Percentiles rank a stretch among this genome's conserved stretches.
phyloP scores from a whole-genome alignment of 768 basidiomycete species.

The Porphyrellus cyaneotinctus region DNA sequence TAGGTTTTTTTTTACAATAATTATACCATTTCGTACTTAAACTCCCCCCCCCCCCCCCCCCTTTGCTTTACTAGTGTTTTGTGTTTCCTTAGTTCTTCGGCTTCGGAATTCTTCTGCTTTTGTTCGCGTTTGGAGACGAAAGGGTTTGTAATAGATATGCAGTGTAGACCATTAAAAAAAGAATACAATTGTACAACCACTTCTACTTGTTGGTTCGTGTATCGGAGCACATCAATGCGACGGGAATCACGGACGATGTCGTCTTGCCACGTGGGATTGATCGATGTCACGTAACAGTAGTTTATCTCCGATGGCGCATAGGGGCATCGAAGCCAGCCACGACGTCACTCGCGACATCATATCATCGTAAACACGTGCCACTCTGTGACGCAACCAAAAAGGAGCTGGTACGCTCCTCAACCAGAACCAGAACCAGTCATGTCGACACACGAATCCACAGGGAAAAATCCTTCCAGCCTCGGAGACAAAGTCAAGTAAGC shows the following conservation, averaged over 20 bases:
- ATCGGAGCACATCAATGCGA: too few species aligned
- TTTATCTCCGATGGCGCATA: slow-evolving; percentile 13
- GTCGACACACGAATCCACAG: not conserved
- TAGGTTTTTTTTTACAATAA: slow-evolving; percentile 19
- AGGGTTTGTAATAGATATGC: slow-evolving; percentile 17
- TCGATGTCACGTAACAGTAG: slow-evolving; percentile 4
- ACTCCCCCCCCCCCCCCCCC: too few species aligned
- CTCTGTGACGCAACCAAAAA: not conserved
- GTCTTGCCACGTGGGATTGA: not conserved
- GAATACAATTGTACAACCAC: slow-evolving; percentile 7
- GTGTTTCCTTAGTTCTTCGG: not conserved
- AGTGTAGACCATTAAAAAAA: slow-evolving; percentile 16
- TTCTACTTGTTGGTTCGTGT: too few species aligned
- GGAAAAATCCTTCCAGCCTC: slow-evolving; percentile 8
- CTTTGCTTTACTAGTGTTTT: not conserved
- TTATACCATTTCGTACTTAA: slow-evolving; percentile 19
- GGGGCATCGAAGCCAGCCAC: too few species aligned
- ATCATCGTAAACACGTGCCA: slow-evolving; percentile 9
- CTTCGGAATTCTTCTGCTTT: not conserved
- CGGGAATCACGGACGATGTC: too few species aligned
- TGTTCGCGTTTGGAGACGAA: not conserved
- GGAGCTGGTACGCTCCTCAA: too few species aligned
- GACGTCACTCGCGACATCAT: slow-evolving; percentile 21
- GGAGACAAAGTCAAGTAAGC: slow-evolving; percentile 15
- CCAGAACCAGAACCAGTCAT: not conserved